phyloP scores from a whole-genome alignment of 1,139 yeast genomes.

The Sugiyamaella neomexicana region DNA sequence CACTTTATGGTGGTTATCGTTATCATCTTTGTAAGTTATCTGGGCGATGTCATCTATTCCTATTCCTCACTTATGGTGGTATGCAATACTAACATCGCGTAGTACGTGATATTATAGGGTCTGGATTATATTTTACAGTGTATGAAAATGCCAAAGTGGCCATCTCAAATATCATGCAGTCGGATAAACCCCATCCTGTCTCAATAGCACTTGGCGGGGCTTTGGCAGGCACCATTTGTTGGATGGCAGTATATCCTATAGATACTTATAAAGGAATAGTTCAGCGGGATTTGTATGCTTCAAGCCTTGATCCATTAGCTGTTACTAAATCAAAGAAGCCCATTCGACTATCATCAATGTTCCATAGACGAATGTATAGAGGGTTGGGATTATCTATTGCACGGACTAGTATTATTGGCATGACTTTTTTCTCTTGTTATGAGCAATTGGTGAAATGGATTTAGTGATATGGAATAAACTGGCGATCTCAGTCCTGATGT shows the following conservation, averaged over 20 bases:
- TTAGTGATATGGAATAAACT: neutral
- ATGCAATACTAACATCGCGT: conserved; percentile 1
- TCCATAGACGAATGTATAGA: conserved; percentile 56
- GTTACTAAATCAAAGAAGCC: conserved; percentile 27
- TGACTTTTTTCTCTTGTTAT: conserved; percentile 72
- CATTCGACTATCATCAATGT: conserved; percentile 27
- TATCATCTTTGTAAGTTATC: conserved; percentile 52
- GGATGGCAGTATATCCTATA: conserved; percentile 74
- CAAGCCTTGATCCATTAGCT: conserved; percentile 48
- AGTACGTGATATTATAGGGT: conserved; percentile 63
- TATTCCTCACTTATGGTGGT: too few species aligned
- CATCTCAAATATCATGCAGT: conserved; percentile 33
- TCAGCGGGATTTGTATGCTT: conserved; percentile 71
- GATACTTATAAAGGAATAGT: conserved; percentile 75
- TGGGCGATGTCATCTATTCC: too few species aligned
- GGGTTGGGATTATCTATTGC: conserved; percentile 75
- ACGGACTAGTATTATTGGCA: conserved; percentile 69
- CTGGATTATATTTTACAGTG: conserved; percentile 71
- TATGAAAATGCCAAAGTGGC: conserved; percentile 65
- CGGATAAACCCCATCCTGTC: conserved; percentile 41
- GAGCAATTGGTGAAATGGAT: conserved; percentile 46
- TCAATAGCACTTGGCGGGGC: conserved; percentile 73
- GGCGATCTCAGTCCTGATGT: too few species aligned
- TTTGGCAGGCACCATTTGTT: conserved; percentile 67
- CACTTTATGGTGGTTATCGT: conserved; percentile 71